Evolutionary conservation across 2,329 filamentous ascomycete species (phyloP).

Genomic region (Stachybotrys elegans): DNA sequence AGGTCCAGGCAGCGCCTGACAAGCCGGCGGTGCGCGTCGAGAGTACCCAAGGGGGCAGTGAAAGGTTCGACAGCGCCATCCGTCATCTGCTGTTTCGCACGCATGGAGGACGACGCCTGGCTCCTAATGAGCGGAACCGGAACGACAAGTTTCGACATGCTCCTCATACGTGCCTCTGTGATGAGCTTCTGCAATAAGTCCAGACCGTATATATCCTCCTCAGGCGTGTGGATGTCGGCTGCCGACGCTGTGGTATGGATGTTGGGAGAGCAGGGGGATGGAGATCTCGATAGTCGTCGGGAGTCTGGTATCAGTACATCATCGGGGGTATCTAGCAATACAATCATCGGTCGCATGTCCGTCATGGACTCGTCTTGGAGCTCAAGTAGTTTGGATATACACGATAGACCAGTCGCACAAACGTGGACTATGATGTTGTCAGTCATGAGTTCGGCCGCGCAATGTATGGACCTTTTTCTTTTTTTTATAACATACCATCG

Average conservation of each 20-base stretch:
- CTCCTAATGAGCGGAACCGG: conserved; percentile 49
- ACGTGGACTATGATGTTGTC: conserved; percentile 45
- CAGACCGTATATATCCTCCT: conserved; percentile 51
- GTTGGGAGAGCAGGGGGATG: conserved; percentile 38
- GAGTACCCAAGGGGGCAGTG: conserved; percentile 16
- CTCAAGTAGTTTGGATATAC: conserved; percentile 47
- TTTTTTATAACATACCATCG: conserved; percentile 41
- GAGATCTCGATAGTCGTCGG: conserved; percentile 28
- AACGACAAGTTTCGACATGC: conserved; percentile 51
- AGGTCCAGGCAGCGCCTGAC: conserved; percentile 75
- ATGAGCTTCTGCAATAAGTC: conserved; percentile 51
- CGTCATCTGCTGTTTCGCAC: conserved; percentile 26
- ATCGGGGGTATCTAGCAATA: conserved; percentile 52
- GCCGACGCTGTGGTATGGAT: conserved; percentile 26
- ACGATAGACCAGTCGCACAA: conserved; percentile 48
- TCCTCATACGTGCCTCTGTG: conserved; percentile 52
- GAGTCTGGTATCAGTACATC: conserved; percentile 39
- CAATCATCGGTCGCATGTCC: conserved; percentile 50
- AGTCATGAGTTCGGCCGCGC: too few relatives aligned
- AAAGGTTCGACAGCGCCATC: conserved; percentile 32
- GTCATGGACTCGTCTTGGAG: conserved; percentile 47
- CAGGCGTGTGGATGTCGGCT: conserved; percentile 34
- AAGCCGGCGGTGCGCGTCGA: conserved; percentile 30
- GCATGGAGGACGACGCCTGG: conserved; percentile 21
- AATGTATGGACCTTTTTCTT: too few relatives aligned